Base-by-base conservation (phyloP, 2,329 filamentous ascomycete genomes). In the Cercospora sesami region DNA sequence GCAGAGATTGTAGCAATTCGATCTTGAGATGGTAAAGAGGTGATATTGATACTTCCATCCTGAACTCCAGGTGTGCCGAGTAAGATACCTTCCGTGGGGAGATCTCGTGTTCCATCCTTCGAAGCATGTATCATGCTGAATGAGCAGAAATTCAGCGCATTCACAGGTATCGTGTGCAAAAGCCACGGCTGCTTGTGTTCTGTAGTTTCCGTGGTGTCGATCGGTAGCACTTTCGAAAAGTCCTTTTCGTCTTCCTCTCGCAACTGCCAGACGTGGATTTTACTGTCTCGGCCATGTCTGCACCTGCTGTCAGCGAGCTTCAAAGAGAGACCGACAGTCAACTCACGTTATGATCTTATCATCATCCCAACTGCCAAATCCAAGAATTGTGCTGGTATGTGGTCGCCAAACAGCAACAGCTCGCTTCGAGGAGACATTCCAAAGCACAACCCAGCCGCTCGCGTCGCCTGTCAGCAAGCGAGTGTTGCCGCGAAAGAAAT, bases 111-210 rank as follows among this genome's bases (percentile, higher is more conserved):
- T 21, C 58, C 63, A 16, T 65, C 14, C 6, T 62, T 59, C 6
- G 42, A 12, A 8, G 60, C 10, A 75, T 72, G 63, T 14, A 89
- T 90, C 69, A 86, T 84, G 2, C 90, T 85, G 78, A 97, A 97
- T 1, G 91, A 86, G 78, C 95, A 99, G 78, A 98, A 99, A 77
- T 98, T 99, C 81, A 98, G 87, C 1, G 94, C 93, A 76, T 97
- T 97, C 53, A 98, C 93, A 5, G 91, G 85, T 5, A 99, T 82
- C 4, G 91, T 86, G 79, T 97, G 87, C 23, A 97, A 79, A n/a
- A 97, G 82, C 93, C 92, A 96, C 31, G 95, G 95, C 74, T 89
- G 85, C 18, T 85, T 86, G 31, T 77, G 71, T n/a, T 85, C 60
- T 78, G 79, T 57, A 79, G 80, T 30, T 78, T 79, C 1, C 77